These are phyloP conservation scores for Megacollybia marginata DNA, from an alignment of 768 basidiomycete species.

Conservation along the genomic window DNA sequence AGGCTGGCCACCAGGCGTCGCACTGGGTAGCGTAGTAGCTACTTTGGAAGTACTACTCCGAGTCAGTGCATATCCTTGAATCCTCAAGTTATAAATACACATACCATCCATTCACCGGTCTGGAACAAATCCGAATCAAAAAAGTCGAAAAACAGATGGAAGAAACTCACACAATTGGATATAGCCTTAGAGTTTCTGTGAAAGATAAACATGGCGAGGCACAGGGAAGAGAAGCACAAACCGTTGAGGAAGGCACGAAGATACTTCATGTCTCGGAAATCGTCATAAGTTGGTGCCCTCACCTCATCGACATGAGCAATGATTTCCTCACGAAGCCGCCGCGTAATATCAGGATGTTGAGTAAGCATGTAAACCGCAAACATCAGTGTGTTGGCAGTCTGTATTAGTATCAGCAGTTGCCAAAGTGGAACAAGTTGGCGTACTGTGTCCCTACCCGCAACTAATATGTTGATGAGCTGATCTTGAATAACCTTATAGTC, in stretches of 20 bases:
- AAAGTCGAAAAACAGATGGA: not conserved
- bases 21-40: not conserved
- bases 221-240: conserved; percentile 7
- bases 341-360: conserved; percentile 33
- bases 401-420: not conserved
- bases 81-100: not conserved
- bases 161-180: conserved; percentile 6
- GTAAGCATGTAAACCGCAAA: conserved; percentile 39
- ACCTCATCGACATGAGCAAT: conserved; percentile 25
- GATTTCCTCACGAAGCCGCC: conserved; percentile 35
- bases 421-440: not conserved
- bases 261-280: conserved; percentile 36
- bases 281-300: conserved; percentile 29
- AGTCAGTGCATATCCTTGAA: conserved; percentile 1
- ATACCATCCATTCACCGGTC: conserved; percentile 26
- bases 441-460: conserved; percentile 4
- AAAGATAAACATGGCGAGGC: not conserved
- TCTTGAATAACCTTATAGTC: conserved; percentile 14
- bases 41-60: conserved; percentile 1
- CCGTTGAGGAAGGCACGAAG: conserved; percentile 38
- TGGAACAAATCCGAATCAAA: conserved; percentile 4
- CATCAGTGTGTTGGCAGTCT: conserved; percentile 39
- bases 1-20: not conserved
- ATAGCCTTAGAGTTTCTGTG: conserved; percentile 7
- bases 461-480: conserved; percentile 12